A percentile compares a stretch with the other conserved stretches of the same genome.
phyloP scores from a whole-genome alignment of 306 rosid genomes.

The Rosa chinensis region DNA sequence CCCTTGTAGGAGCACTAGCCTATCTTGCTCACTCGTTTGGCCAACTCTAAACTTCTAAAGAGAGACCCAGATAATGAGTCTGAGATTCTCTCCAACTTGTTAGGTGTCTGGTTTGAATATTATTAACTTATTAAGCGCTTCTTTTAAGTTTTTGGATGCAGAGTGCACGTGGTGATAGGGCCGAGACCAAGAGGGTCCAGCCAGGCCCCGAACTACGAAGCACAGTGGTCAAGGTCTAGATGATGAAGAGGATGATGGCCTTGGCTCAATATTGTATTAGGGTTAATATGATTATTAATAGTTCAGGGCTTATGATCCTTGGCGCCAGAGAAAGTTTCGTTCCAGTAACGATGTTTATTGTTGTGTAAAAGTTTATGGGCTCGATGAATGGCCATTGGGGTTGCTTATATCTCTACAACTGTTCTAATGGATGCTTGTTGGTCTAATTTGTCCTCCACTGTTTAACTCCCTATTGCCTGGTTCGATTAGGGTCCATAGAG shows the following conservation, averaged over 20 bases:
- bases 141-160: conserved; percentile 13
- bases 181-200: conserved; percentile 18
- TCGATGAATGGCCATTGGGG: conserved; percentile 15
- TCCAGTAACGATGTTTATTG: conserved; percentile 21
- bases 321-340: conserved; percentile 14
- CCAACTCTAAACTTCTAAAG: conserved; percentile 28
- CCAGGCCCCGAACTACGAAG: conserved; percentile 37
- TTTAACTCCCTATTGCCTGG: neutral
- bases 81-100: conserved; percentile 15
- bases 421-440: conserved; percentile 8
- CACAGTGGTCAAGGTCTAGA: conserved; percentile 32
- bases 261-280: neutral
- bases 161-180: conserved; percentile 47
- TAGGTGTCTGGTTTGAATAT: neutral
- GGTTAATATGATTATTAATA: neutral
- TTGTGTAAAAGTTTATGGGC: conserved; percentile 16
- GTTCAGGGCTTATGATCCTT: neutral
- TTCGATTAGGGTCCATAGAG: neutral
- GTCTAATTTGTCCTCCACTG: neutral
- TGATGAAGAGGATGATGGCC: conserved; percentile 3
- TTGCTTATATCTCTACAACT: neutral
- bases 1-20: conserved; percentile 69
- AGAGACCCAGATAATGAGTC: neutral
- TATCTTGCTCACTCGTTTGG: conserved; percentile 70
- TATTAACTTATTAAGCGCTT: neutral